These are phyloP conservation scores for Diutina scorzettiae DNA, from an alignment of 1,139 yeast species.

Conservation along the genomic window DNA sequence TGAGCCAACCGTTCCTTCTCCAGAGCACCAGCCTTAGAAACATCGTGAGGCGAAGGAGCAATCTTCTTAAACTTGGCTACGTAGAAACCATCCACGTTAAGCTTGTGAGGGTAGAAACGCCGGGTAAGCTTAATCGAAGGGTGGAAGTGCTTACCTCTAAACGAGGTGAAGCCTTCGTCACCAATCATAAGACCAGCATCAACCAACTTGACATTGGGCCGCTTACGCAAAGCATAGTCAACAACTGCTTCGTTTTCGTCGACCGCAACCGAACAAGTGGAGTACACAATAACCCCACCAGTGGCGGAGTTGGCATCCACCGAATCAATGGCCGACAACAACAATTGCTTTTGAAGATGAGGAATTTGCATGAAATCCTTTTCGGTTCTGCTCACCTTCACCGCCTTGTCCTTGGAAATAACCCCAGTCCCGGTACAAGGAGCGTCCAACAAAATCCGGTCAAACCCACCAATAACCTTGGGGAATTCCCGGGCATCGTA, in stretches of 20 bases:
- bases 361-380: slow-evolving; percentile 96
- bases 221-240: slow-evolving; percentile 91
- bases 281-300: slow-evolving; percentile 92
- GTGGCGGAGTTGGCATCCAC: slow-evolving; percentile 86
- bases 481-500: slow-evolving; percentile 99
- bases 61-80: slow-evolving; percentile 94
- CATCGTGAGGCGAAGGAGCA: slow-evolving; percentile 75
- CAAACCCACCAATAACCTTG: slow-evolving; percentile 96
- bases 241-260: slow-evolving; percentile 98
- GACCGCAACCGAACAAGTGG: slow-evolving; percentile 96
- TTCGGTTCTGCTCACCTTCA: slow-evolving; percentile 86
- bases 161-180: slow-evolving; percentile 88
- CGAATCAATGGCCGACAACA: slow-evolving; percentile 92
- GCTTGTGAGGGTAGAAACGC: slow-evolving; percentile 96
- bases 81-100: slow-evolving; percentile 95
- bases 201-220: slow-evolving; percentile 92
- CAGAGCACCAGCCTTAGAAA: slow-evolving; percentile 77
- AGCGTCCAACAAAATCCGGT: slow-evolving; percentile 89
- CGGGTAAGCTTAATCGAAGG: slow-evolving; percentile 69
- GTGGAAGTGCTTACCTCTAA: slow-evolving; percentile 85
- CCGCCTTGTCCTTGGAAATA: slow-evolving; percentile 93
- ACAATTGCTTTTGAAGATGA: slow-evolving; percentile 86
- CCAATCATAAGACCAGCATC: slow-evolving; percentile 93
- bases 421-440: slow-evolving; percentile 99
- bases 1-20: slow-evolving; percentile 77